These are phyloP conservation scores for Zopfia rhizophila DNA, from an alignment of 2,329 filamentous ascomycete species.

Conservation along the genomic window DNA sequence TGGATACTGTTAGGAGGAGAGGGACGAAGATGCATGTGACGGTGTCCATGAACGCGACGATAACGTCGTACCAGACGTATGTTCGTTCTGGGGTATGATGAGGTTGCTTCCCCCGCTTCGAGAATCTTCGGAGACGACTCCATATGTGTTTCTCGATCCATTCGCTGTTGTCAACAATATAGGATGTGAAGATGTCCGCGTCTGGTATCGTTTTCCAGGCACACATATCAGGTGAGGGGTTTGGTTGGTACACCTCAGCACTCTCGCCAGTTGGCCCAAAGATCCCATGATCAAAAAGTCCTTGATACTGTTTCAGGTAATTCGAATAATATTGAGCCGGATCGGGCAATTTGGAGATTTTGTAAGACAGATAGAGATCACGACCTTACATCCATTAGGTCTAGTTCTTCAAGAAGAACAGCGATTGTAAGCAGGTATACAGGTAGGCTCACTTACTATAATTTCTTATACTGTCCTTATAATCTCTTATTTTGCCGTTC, in stretches of 20 bases:
- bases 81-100: neutral
- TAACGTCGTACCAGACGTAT: neutral
- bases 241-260: conserved; percentile 9
- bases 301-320: conserved; percentile 5
- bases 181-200: conserved; percentile 8
- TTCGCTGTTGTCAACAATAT: neutral
- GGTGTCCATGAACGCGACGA: conserved; percentile 12
- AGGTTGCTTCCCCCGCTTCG: neutral
- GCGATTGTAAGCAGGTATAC: too few species aligned
- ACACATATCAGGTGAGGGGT: conserved; percentile 14
- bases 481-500: conserved; percentile 5
- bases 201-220: conserved; percentile 8
- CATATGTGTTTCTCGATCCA: conserved; percentile 21
- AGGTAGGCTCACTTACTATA: conserved; percentile 10
- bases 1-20: conserved; percentile 3
- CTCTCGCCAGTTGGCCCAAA: conserved; percentile 21
- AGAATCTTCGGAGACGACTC: neutral
- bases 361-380: too few species aligned
- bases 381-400: too few species aligned
- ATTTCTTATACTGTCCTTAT: conserved; percentile 8
- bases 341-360: conserved; percentile 18
- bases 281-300: conserved; percentile 9
- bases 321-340: conserved; percentile 13
- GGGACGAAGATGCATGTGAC: conserved; percentile 9
- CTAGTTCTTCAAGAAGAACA: too few species aligned